Base-by-base conservation (phyloP, 192 early-diverging fungal species). In the Coemansia javaensis region DNA sequence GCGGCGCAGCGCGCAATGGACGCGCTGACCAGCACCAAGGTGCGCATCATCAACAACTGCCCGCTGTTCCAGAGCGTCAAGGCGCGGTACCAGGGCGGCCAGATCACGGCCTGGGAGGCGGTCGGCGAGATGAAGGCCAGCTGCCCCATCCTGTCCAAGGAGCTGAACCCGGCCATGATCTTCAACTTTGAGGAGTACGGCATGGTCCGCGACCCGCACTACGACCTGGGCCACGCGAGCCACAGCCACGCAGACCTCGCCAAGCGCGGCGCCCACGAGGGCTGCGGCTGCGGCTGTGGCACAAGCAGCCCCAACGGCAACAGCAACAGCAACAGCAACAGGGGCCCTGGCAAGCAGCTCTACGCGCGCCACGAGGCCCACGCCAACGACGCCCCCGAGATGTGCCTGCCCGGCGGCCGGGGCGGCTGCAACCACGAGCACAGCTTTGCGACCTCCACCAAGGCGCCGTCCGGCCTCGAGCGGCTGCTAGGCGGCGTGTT, bases 141-240 rank as follows among this genome's bases (percentile, higher is more conserved):
- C 50, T 74, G 70, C 35, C 70, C 70, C 27, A 74, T 74, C 32
- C 57, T 74, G 24, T 74, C 70, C 32, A 74, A 61, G 50, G 70
- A 74, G 70, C 63, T 74, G 33, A 74, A 74, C 42, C 70, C 70
- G 4, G 63, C 53, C 9, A 74, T 74, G 70, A 41, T 66, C 14
- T 74, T 74, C 44, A 65, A 74, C 46, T 62, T 66, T 55, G 70
- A 74, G 30, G 70, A 74, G 43, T 74, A 74, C 30, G 70, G 63
- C 9, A 23, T 13, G 35, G 50, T 58, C 36, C 58, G 54, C 27
- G 70, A 74, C n/a, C 39, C 44, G 27, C 40, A 62, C 50, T 74
- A 66, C 48, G 70, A 74, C n/a, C 20, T 23, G 18, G 44, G 50
- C 27, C 62, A 74, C 32, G 46, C 17, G 25, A 74, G 63, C 50